A percentile compares a stretch with the other conserved stretches of the same genome.
These are phyloP conservation scores for Eragrostis nindensis DNA, from an alignment of 176 grass and related monocot genomes.

Conservation along the genomic window DNA sequence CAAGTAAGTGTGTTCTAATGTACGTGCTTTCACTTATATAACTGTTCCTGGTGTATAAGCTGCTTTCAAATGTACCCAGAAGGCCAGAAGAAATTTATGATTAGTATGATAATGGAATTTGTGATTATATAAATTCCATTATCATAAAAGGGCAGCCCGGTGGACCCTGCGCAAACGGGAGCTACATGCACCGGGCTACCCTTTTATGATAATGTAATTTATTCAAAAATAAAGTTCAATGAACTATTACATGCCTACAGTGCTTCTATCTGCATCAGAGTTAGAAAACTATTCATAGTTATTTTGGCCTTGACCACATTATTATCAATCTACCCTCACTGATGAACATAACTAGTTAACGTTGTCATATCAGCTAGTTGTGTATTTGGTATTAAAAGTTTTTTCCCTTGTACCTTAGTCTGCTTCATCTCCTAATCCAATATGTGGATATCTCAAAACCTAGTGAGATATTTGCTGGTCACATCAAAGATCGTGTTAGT, in stretches of 20 bases:
- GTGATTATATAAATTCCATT: too few relatives aligned
- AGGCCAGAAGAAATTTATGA: conserved; percentile 25
- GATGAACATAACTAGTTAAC: conserved; percentile 33
- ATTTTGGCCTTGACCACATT: neutral
- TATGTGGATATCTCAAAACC: conserved; percentile 30
- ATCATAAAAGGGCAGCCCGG: too few relatives aligned
- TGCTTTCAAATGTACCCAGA: conserved; percentile 33
- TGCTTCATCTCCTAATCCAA: conserved; percentile 30
- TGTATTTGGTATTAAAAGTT: conserved; percentile 23
- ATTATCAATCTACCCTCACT: conserved; percentile 24
- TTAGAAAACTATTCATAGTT: neutral
- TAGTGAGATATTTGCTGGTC: neutral
- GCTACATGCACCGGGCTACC: too few relatives aligned
- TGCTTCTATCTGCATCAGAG: conserved; percentile 11
- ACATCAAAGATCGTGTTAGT: too few relatives aligned
- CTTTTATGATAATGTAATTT: too few relatives aligned
- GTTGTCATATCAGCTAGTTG: neutral
- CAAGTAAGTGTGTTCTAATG: conserved; percentile 84
- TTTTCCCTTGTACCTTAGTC: conserved; percentile 31
- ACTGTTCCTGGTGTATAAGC: conserved; percentile 27
- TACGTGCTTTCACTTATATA: conserved; percentile 55
- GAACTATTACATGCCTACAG: conserved; percentile 12
- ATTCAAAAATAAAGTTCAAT: too few relatives aligned
- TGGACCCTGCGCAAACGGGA: too few relatives aligned
- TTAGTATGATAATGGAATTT: conserved; percentile 8